Percentiles rank a stretch among this genome's conserved stretches.
Evolutionary conservation across 2,329 filamentous ascomycete species (phyloP).

Genomic region (Venturia carpophila): DNA sequence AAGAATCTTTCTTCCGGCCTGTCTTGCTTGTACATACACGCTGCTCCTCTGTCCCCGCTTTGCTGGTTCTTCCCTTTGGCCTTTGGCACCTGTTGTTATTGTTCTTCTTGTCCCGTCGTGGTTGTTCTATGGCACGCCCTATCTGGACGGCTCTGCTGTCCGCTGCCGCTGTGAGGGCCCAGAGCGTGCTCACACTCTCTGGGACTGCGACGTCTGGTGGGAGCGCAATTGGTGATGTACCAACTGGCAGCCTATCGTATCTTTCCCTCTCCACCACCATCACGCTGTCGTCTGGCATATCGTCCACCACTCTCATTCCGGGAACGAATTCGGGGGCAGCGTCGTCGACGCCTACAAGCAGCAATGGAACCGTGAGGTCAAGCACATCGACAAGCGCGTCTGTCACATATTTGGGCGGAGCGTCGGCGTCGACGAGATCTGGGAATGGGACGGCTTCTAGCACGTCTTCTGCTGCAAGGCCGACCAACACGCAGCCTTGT

Average conservation of each 20-base stretch:
- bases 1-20: neutral
- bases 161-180: neutral
- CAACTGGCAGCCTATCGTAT: neutral
- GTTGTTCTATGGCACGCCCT: neutral
- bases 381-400: neutral
- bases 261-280: slow-evolving; percentile 4
- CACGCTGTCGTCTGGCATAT: neutral
- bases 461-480: slow-evolving; percentile 23
- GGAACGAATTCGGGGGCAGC: neutral
- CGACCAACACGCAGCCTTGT: slow-evolving; percentile 36
- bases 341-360: neutral
- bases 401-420: slow-evolving; percentile 7
- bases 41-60: too few relatives aligned
- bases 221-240: slow-evolving; percentile 1
- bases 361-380: slow-evolving; percentile 3
- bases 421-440: neutral
- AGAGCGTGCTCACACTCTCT: neutral
- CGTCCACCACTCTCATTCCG: neutral
- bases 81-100: neutral
- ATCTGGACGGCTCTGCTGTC: slow-evolving; percentile 1
- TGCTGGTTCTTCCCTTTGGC: too few relatives aligned
- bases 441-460: slow-evolving; percentile 4
- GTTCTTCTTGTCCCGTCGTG: neutral
- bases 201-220: slow-evolving; percentile 9
- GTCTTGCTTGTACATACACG: neutral